These are phyloP conservation scores for Diospyros lotus DNA, from an alignment of 148 eudicot species.

Conservation along the genomic window DNA sequence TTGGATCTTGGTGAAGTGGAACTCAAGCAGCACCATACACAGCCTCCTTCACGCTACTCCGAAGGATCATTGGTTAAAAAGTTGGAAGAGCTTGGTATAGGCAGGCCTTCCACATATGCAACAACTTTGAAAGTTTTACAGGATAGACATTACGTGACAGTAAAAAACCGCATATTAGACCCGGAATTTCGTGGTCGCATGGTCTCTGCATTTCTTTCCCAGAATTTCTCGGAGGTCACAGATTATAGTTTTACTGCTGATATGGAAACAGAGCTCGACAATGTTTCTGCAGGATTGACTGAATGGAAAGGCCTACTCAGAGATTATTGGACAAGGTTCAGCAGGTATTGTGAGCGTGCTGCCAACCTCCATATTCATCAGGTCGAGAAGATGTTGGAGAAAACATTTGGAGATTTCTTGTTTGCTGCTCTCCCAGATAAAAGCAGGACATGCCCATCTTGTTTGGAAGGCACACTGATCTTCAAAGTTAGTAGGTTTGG, in stretches of 20 bases:
- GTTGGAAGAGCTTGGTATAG: slow-evolving; percentile 97
- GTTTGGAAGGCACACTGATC: slow-evolving; percentile 66
- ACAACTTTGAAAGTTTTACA: slow-evolving; percentile 73
- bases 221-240: slow-evolving; percentile 84
- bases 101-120: slow-evolving; percentile 97
- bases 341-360: slow-evolving; percentile 60
- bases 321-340: slow-evolving; percentile 94
- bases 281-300: slow-evolving; percentile 87
- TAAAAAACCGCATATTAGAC: slow-evolving; percentile 53
- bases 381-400: slow-evolving; percentile 97
- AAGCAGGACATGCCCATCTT: slow-evolving; percentile 84
- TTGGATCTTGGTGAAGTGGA: slow-evolving; percentile 55
- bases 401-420: slow-evolving; percentile 64
- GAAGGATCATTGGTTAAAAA: slow-evolving; percentile 86
- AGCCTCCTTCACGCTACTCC: slow-evolving; percentile 75
- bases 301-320: slow-evolving; percentile 93
- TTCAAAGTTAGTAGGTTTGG: slow-evolving; percentile 94
- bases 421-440: slow-evolving; percentile 74
- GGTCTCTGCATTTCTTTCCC: slow-evolving; percentile 88
- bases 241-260: slow-evolving; percentile 97
- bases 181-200: slow-evolving; percentile 98
- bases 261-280: slow-evolving; percentile 96
- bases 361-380: slow-evolving; percentile 72
- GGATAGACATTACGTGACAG: slow-evolving; percentile 80
- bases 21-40: slow-evolving; percentile 68